Evolutionary conservation across 2,329 filamentous ascomycete genomes (phyloP).

Genomic region (Ophiocordyceps camponoti-saundersi): DNA sequence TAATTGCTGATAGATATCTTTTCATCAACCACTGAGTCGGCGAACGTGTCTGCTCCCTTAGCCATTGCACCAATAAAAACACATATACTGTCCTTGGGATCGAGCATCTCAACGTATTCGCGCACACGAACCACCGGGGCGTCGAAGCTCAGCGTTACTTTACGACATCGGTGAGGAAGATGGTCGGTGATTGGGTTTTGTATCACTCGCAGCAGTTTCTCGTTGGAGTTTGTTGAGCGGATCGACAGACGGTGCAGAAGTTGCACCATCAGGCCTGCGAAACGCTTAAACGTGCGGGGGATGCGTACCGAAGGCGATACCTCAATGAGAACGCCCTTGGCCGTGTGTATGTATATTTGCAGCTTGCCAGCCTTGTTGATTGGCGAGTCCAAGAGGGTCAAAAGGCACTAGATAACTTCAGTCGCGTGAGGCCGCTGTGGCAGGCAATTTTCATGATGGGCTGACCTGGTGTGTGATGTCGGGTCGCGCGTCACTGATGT

Average conservation of each 20-base stretch:
- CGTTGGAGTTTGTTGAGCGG: constrained; percentile 87
- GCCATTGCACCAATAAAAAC: constrained; percentile 98
- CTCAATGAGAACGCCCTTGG: constrained; percentile 92
- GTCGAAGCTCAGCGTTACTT: constrained; percentile 92
- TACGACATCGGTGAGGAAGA: constrained; percentile 89
- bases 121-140: constrained; percentile 71
- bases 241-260: constrained; percentile 90
- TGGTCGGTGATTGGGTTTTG: constrained; percentile 97
- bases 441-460: background rate
- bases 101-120: constrained; percentile 72
- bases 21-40: constrained; percentile 86
- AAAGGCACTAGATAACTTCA: constrained; percentile 56
- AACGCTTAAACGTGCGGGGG: constrained; percentile 95
- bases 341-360: constrained; percentile 97
- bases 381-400: constrained; percentile 91
- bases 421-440: constrained; percentile 8
- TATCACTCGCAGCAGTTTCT: constrained; percentile 94
- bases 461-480: constrained; percentile 94
- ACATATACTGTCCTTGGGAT: constrained; percentile 78
- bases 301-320: constrained; percentile 97
- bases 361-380: constrained; percentile 97
- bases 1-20: constrained; percentile 98
- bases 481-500: constrained; percentile 92
- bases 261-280: constrained; percentile 97
- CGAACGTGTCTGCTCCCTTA: constrained; percentile 90